Base-by-base conservation (phyloP, 331 rosid genomes). In the Acacia pycnantha region DNA sequence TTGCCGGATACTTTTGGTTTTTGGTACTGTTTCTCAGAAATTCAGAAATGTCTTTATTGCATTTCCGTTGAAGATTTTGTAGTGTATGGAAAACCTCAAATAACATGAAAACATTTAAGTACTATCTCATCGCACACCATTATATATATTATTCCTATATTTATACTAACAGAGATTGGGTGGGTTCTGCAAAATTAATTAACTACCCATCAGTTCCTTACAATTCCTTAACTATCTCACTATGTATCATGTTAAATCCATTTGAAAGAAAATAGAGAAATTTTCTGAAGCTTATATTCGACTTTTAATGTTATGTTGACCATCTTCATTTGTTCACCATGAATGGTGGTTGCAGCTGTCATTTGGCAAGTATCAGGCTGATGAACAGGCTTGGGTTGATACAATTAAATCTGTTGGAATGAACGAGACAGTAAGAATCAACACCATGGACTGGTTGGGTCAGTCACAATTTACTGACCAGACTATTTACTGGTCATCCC, bases 381-480 rank as follows among this genome's bases (percentile, higher is more conserved):
- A 95, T 82, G 97, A 93, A 81, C 99, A 95, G 81, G 99, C 86
- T 73, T 95, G 98, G 99, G 70, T 90, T 41, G 98, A 92, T 41
- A 90, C 99, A 64, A 89, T 95, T 27, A 90, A 87, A 82, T 95
- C 97, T 50, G 99, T 93, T 69, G 84, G 88, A 69, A 77, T 1
- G 33, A 77, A 82, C 66, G 90, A 56, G 73, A 90, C 89, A 24
- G 87, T 95, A 54, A 88, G 93, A 81, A 92, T 95, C 81, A 93
- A 86, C 74, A 93, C 98, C 82, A 95, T 95, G 99, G 97, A 90
- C 87, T 95, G 99, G 98, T 88, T 95, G 58, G 99, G 99, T 82
- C 99, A 93, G 74, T 92, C 98, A 78, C 83, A 95, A 78, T 95
- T 37, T 85, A 68, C 48, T 10, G 89, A 89, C 58, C 89, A 79